phyloP scores from a whole-genome alignment of 768 basidiomycete genomes.

The Scleroderma citrinum region DNA sequence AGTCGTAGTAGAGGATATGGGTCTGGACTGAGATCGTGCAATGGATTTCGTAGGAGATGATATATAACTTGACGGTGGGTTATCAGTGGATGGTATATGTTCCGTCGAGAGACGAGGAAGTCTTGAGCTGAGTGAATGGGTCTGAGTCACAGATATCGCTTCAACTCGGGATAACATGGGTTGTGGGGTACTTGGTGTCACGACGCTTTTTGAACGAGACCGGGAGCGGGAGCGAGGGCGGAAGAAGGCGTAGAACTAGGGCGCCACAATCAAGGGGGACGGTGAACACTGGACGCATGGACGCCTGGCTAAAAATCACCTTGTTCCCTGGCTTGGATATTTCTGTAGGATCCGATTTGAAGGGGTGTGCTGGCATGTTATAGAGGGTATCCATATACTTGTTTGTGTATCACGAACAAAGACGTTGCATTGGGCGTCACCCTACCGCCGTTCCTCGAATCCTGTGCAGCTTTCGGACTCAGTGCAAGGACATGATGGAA shows the following conservation, averaged over 20 bases:
- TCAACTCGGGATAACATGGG: constrained; percentile 13
- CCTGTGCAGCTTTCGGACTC: not conserved
- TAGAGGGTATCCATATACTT: not conserved
- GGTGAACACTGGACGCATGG: not conserved
- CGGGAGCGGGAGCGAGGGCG: constrained; percentile 54
- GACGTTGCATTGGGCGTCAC: constrained; percentile 1
- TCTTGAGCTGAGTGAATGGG: constrained; percentile 10
- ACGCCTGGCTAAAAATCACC: constrained; percentile 24
- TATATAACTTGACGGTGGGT: constrained; percentile 16
- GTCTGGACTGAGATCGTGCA: constrained; percentile 49
- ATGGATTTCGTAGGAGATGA: constrained; percentile 30
- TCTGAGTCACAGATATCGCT: constrained; percentile 4
- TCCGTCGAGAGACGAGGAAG: constrained; percentile 9
- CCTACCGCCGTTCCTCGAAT: not conserved
- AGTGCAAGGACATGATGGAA: not conserved
- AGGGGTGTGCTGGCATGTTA: constrained; percentile 7
- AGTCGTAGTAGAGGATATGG: constrained; percentile 60
- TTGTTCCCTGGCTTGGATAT: constrained; percentile 38
- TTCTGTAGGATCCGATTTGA: constrained; percentile 2
- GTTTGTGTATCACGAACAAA: constrained; percentile 7
- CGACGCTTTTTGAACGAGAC: constrained; percentile 17
- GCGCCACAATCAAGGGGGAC: not conserved
- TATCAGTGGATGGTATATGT: constrained; percentile 1
- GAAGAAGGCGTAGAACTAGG: constrained; percentile 55
- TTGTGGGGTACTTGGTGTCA: constrained; percentile 2